Evolutionary conservation across 148 eudicot genomes (phyloP).

Genomic region (Euryodendron excelsum): DNA sequence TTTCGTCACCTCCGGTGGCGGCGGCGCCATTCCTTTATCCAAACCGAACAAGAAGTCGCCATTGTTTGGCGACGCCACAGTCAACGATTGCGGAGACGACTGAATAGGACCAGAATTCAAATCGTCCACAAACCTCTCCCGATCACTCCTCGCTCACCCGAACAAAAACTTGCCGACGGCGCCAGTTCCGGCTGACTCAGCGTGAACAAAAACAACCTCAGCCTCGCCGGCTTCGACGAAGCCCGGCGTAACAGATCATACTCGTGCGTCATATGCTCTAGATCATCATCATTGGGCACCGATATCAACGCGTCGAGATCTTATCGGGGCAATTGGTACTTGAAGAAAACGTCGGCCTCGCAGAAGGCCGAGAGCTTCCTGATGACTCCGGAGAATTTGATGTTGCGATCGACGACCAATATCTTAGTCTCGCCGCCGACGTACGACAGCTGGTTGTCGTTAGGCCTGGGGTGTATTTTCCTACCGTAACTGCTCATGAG

Average conservation of each 20-base stretch:
- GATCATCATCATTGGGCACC: constrained; percentile 83
- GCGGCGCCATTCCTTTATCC: constrained; percentile 42
- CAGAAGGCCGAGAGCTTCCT: constrained; percentile 39
- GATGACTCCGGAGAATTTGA: constrained; percentile 38
- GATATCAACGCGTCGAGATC: constrained; percentile 85
- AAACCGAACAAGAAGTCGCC: constrained; percentile 74
- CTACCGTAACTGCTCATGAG: constrained; percentile 82
- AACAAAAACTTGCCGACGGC: constrained; percentile 32
- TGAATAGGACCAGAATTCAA: constrained; percentile 41
- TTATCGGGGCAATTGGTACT: constrained; percentile 85
- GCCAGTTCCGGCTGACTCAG: constrained; percentile 9
- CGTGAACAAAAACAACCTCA: constrained; percentile 61
- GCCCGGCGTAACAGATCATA: constrained; percentile 61
- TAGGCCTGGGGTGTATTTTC: constrained; percentile 71
- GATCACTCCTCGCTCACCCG: constrained; percentile 40
- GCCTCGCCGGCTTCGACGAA: constrained; percentile 60
- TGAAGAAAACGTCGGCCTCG: constrained; percentile 39
- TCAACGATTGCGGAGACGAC: constrained; percentile 20
- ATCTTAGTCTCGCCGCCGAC: constrained; percentile 87
- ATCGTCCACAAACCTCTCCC: constrained; percentile 60
- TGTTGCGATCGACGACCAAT: constrained; percentile 55
- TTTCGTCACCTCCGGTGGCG: constrained; percentile 14
- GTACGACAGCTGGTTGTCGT: constrained; percentile 71
- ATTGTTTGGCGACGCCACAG: constrained; percentile 27
- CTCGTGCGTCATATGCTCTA: constrained; percentile 91